Base-by-base conservation (phyloP, 2,329 filamentous ascomycete species). In the Ophiostoma montium region DNA sequence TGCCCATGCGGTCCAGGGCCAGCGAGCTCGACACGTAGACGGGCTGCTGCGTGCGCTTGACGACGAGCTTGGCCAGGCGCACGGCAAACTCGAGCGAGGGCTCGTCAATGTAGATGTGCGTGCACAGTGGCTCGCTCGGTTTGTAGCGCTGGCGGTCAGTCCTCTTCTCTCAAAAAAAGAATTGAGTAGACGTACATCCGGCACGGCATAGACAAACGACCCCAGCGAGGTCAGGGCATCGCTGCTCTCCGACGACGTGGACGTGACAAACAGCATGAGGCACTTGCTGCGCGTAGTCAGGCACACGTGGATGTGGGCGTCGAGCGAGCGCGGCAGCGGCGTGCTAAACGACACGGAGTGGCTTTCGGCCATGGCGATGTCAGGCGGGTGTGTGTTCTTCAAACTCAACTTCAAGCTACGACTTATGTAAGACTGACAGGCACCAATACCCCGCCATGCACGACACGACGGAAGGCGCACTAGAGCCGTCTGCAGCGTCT, bases 1-100 rank as follows among this genome's bases (percentile, higher is more conserved):
- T 76, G 2, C 82, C 84, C 6, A 81, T 75, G 58, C 73, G 78
- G 13, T 76, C 76, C 54, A 95, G 79, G 56, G 82, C 86, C 58
- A 94, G 79, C 32, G 88, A 95, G 61, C 86, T 94, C 19, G 86
- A 86, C 16, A 96, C 86, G 62, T 95, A 96, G n/a, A 86, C 81
- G 1, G 88, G 88, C 54, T 80, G 76, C 31, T 73, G 70, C 27
- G 81, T 76, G 57, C 78, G 82, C 48, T 79, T 77, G n/a, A 84
- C 85, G 13, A 96, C 66, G 2, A 95, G 74, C 63, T 86, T 92
- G 1, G 92, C 86, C 52, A 95, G 67, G 6, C 92, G 78, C 1
- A 81, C 86, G 2, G 90, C 83, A 62, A 95, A 94, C 63, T 96
- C 92, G 43, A 94, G 65, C 9, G 84, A 90, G 5, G 77, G 71